Percentiles rank a stretch among this genome's conserved stretches.
phyloP scores from a whole-genome alignment of 2,329 filamentous ascomycete species.

The Penicillium sp. region DNA sequence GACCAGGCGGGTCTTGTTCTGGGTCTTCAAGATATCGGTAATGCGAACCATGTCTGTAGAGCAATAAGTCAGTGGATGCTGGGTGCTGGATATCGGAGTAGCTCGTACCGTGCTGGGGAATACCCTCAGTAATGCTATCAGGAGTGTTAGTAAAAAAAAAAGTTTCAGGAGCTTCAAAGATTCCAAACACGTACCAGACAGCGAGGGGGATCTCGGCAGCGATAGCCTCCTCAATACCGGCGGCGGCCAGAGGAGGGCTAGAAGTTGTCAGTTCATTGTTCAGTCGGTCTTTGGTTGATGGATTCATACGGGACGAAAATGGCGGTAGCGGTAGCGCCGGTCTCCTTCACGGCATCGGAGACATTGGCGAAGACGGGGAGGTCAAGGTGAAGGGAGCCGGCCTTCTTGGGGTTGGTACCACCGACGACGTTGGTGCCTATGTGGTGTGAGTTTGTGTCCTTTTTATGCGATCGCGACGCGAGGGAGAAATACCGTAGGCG shows the following conservation, averaged over 20 bases:
- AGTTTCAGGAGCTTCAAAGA: constrained; percentile 4
- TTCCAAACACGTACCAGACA: constrained; percentile 64
- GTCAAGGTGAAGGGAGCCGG: constrained; percentile 82
- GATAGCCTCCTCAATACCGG: constrained; percentile 95
- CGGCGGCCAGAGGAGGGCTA: constrained; percentile 86
- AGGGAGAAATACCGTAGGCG: constrained; percentile 75
- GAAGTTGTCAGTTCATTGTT: constrained; percentile 27
- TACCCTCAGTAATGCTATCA: constrained; percentile 83
- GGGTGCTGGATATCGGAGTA: constrained; percentile 12
- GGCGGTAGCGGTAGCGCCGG: constrained; percentile 85
- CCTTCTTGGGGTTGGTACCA: constrained; percentile 99
- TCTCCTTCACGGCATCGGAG: constrained; percentile 82
- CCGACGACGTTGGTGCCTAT: constrained; percentile 94
- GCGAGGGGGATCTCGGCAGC: constrained; percentile 89
- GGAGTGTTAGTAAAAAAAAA: constrained; percentile 11
- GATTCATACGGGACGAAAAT: constrained; percentile 85
- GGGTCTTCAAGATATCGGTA: constrained; percentile 95
- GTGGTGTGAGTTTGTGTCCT: constrained; percentile 22
- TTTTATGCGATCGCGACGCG: constrained; percentile 16
- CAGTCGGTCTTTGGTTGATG: not conserved
- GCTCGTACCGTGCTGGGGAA: constrained; percentile 86
- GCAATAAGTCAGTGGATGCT: constrained; percentile 18
- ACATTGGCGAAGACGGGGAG: constrained; percentile 93
- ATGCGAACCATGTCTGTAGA: constrained; percentile 93
- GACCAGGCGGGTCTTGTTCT: constrained; percentile 94